Evolutionary conservation across 768 basidiomycete species (phyloP), one percentile per base, ranked within the genome.

Genomic region (Cystobasidiopsis lactophilus): DNA sequence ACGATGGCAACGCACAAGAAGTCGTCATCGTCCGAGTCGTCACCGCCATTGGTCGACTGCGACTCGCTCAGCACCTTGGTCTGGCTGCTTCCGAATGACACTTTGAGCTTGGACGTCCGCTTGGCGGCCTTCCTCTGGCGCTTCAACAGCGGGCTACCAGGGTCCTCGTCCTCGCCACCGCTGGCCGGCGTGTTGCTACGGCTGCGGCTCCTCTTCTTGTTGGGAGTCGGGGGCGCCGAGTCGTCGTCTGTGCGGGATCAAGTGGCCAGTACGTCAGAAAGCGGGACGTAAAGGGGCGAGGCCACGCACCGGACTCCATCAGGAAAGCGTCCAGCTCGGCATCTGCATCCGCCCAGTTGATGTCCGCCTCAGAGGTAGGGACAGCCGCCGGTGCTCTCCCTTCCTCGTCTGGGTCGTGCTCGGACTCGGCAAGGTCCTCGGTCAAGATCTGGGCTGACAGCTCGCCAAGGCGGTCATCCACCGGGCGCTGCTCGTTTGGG

Each of bases 321-420:
- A 88, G 77, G 37, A 82, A 79, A 40, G 79, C 85, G 56, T 85
- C 83, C 33, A 88, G 79, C 62, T 89, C 88, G 54, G 80, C 76
- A 62, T 83, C 82, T 59, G 84, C 79, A 59, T 78, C 79, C 59
- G 77, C 75, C 80, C 84, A 85, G 64, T 85, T 73, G 52, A 84
- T 50, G 18, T 56, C 40, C 19, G 43, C 77, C 43, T 76, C 76
- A 53, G 68, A 72, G 53, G 78, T 60, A 23, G 60, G 58, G 38
- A 63, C 49, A 2, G 58, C 61, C 21, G 54, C 59, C 27, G 64
- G 66, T 48, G 67, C 70, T 58, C 71, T 69, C 55, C 45, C 55
- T 33, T 59, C 55, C 27, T 41, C 56, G 7, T 51, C 60, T 29
- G 54, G 52, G 19, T 57, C 31, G 18, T 56, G 57, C 0, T 52